phyloP scores from a whole-genome alignment of 208 protist genomes.

The Entamoeba invadens region DNA sequence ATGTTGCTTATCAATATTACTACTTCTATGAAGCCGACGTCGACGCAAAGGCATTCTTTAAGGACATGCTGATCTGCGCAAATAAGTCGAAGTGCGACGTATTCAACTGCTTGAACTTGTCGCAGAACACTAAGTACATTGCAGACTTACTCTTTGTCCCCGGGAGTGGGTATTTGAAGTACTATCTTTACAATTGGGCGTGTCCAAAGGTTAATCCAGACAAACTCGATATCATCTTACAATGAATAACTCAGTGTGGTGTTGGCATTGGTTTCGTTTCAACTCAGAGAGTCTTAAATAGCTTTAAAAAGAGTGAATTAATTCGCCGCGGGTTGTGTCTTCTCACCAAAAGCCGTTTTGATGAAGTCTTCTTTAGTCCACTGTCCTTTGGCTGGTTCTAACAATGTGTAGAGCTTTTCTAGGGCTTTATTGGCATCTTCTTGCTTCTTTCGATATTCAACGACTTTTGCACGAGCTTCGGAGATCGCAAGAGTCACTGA shows the following conservation, averaged over 20 bases:
- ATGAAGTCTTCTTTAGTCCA: not conserved
- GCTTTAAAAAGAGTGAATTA: too few relatives aligned
- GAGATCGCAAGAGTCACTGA: not conserved
- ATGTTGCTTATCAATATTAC: not conserved
- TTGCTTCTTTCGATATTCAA: not conserved
- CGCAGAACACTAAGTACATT: not conserved
- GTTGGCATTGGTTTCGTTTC: too few relatives aligned
- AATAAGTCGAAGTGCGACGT: not conserved
- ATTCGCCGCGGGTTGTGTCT: too few relatives aligned
- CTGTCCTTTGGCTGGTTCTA: not conserved
- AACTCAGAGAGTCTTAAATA: too few relatives aligned
- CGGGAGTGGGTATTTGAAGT: not conserved
- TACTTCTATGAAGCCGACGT: not conserved
- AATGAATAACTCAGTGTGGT: too few relatives aligned
- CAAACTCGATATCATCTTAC: not conserved
- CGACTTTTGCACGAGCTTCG: not conserved
- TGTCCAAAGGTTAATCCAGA: not conserved
- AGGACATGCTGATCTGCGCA: not conserved
- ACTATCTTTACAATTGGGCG: constrained; percentile 2
- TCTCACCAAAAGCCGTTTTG: not conserved
- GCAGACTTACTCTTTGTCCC: not conserved
- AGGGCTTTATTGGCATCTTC: not conserved
- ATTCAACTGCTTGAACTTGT: not conserved
- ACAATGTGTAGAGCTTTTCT: not conserved
- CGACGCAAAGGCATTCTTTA: not conserved